These are phyloP conservation scores for Handroanthus guayacan DNA, from an alignment of 257 asterid genomes.

Conservation along the genomic window DNA sequence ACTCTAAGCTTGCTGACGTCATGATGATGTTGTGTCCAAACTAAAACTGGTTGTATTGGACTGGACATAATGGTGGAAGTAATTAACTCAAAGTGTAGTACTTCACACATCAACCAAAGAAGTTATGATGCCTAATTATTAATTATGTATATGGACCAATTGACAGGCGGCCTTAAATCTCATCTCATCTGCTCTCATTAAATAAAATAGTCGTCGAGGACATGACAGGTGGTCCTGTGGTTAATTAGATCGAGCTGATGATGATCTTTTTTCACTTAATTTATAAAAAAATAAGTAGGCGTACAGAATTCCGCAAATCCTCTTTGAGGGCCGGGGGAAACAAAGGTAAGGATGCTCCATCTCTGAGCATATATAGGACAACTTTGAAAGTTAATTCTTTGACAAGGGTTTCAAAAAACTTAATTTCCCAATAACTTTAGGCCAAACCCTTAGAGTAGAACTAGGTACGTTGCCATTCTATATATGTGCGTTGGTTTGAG, in stretches of 20 bases:
- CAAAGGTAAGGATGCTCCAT: no score
- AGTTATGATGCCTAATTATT: slow-evolving; percentile 30
- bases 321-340: no score
- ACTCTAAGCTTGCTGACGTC: no score
- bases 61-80: slow-evolving; percentile 28
- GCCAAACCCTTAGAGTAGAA: neutral
- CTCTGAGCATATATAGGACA: no score
- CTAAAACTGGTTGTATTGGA: neutral
- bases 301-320: no score
- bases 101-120: slow-evolving; percentile 26
- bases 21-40: no score
- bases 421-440: neutral
- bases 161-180: no score
- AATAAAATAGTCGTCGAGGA: slow-evolving; percentile 3
- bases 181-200: no score
- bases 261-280: no score
- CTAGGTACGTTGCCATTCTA: neutral
- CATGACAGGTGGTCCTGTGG: slow-evolving; percentile 24
- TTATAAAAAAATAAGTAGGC: no score
- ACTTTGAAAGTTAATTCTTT: no score
- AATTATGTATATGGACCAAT: slow-evolving; percentile 26
- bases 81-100: slow-evolving; percentile 21
- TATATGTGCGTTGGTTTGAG: slow-evolving; percentile 68
- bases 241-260: no score
- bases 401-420: neutral